Conservation (phyloP, 202 grass and related monocot species). For the Eragrostis tef region DNA sequence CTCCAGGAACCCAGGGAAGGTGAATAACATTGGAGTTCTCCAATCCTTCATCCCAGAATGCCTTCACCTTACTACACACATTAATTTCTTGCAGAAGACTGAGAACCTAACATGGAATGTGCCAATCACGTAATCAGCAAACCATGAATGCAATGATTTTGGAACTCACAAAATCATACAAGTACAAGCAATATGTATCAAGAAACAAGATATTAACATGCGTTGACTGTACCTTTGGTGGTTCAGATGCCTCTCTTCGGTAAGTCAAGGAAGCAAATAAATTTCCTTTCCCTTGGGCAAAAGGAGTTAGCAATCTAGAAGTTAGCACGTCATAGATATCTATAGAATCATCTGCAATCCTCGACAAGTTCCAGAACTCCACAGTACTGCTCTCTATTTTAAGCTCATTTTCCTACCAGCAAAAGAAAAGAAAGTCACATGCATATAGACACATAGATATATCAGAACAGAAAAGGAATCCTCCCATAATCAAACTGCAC, state of each 20-base stretch:
- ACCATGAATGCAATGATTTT: constrained; percentile 24
- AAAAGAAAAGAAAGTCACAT: constrained; percentile 45
- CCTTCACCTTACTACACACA: constrained; percentile 85
- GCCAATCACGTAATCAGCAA: constrained; percentile 48
- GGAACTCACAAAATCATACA: constrained; percentile 17
- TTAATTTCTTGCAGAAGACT: constrained; percentile 82
- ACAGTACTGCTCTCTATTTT: constrained; percentile 72
- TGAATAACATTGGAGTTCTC: constrained; percentile 60
- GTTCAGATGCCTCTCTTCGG: constrained; percentile 54
- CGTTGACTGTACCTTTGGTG: constrained; percentile 63
- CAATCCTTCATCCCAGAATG: constrained; percentile 63
- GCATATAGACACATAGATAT: constrained; percentile 1
- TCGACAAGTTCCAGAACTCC: constrained; percentile 74
- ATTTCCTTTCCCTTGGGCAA: constrained; percentile 75
- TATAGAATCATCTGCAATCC: constrained; percentile 47
- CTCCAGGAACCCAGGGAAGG: constrained; percentile 86
- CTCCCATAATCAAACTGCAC: constrained; percentile 23
- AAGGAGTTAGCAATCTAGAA: constrained; percentile 75
- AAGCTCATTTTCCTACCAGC: constrained; percentile 71
- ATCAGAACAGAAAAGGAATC: background rate
- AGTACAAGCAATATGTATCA: constrained; percentile 16
- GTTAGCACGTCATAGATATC: constrained; percentile 51
- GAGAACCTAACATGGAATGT: constrained; percentile 67
- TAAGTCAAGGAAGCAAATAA: constrained; percentile 69
- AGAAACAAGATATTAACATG: constrained; percentile 32